Evolutionary conservation across 139 green algal species (phyloP).

Genomic region (Coelastrella sp.): DNA sequence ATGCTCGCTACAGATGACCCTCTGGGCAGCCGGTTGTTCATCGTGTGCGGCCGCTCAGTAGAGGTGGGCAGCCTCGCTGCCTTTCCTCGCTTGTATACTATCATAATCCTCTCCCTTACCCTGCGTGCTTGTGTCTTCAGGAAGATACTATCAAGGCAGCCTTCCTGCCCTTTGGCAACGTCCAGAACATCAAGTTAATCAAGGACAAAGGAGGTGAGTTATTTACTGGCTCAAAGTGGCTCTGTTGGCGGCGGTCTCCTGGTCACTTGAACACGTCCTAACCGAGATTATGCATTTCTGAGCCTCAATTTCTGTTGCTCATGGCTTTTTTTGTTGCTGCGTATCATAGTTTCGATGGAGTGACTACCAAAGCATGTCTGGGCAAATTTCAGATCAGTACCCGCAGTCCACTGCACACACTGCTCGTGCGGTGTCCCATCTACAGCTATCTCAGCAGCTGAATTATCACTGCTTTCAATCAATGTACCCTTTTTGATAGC

Average conservation of each 20-base stretch:
- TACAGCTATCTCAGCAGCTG: not conserved
- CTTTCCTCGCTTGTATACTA: not conserved
- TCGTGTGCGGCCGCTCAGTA: conserved; percentile 79
- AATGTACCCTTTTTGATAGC: not conserved
- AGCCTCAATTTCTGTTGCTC: not conserved
- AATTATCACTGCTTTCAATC: not conserved
- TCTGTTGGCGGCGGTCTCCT: not conserved
- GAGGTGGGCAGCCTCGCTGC: conserved; percentile 55
- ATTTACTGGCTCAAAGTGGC: not conserved
- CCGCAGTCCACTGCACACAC: not conserved
- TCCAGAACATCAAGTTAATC: conserved; percentile 83
- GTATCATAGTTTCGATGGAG: not conserved
- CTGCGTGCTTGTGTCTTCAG: conserved; percentile 48
- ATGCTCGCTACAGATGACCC: conserved; percentile 34
- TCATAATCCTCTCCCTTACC: not conserved
- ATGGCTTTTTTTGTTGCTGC: not conserved
- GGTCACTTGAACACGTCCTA: conserved; percentile 15
- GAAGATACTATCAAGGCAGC: conserved; percentile 66
- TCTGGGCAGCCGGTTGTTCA: conserved; percentile 63
- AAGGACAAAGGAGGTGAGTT: conserved; percentile 84
- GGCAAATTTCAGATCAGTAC: not conserved
- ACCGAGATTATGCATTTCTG: not conserved
- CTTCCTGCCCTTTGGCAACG: conserved; percentile 69
- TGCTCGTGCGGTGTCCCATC: not conserved
- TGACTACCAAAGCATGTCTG: not conserved